Evolutionary conservation across 306 rosid species (phyloP), one percentile per base, ranked within the genome.

Genomic region (Pachyrhizus erosus): DNA sequence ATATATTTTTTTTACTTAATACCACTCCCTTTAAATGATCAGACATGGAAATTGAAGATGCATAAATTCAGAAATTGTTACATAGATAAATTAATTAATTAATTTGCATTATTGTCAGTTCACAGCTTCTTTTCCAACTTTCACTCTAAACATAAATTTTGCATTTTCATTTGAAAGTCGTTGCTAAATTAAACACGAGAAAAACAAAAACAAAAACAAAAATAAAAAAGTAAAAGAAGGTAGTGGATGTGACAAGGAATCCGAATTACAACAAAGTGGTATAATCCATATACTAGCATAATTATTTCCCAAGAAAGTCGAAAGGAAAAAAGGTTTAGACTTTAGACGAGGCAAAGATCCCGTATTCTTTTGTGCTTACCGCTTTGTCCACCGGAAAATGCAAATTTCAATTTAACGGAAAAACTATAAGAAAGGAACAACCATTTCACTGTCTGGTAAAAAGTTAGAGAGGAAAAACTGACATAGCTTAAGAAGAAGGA

Each of bases 391-490:
- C 40, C 11, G 5, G 65, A n/a, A 51, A 52, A 75, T 23, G 70
- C 80, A 58, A 57, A 58, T 58, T 75, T 27, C 55, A 12, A 73
- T n/a, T 10, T 49, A 52, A 29, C n/a, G 5, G 13, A 43, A 40
- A 55, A 75, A 60, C 29, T 15, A 20, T 5, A 20, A 54, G 12
- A 7, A 55, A 75, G 31, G 26, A 39, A 51, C 29, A 51, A 73
- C 10, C 40, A 23, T 5, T 15, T 61, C 8, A 31, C 73, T n/a
- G 73, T 77, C 27, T 48, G 10, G 65, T 64, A 7, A 45, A 31
- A 77, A 62, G 49, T 29, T 31, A 51, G 24, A 27, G 45, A 46
- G 60, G 17, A 48, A 70, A 70, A 60, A 78, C 52, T 78, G 80
- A 64, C 64, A 18, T 7, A 71, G 72, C 52, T 20, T 17, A 8